A percentile compares a stretch with the other conserved stretches of the same genome.
These are phyloP conservation scores for Agroathelia rolfsii DNA, from an alignment of 1,284 basidiomycete species.

Conservation along the genomic window DNA sequence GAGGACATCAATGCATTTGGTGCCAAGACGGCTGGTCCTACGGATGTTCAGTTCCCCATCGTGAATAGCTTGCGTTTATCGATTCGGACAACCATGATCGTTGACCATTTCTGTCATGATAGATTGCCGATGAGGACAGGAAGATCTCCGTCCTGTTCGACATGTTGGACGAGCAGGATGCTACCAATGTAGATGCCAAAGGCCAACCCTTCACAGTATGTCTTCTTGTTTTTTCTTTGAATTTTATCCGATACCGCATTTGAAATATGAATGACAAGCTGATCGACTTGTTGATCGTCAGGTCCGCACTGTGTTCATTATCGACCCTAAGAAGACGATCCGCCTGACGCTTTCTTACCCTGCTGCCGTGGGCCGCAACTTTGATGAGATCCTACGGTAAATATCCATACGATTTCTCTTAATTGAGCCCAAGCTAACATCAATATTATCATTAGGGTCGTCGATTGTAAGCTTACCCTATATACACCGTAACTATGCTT, in stretches of 20 bases:
- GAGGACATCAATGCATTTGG: conserved; percentile 85
- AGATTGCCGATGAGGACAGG: conserved; percentile 90
- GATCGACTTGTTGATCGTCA: conserved; percentile 27
- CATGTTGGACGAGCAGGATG: conserved; percentile 94
- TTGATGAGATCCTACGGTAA: conserved; percentile 81
- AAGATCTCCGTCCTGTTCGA: conserved; percentile 81
- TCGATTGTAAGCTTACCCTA: conserved; percentile 44
- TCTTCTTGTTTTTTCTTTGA: conserved; percentile 10
- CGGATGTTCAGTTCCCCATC: conserved; percentile 85
- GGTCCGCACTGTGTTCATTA: conserved; percentile 93
- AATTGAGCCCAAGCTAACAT: conserved; percentile 9
- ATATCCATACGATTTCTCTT: conserved; percentile 10
- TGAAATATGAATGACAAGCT: too few species aligned
- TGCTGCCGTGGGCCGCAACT: conserved; percentile 76
- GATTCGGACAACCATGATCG: conserved; percentile 7
- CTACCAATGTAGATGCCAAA: conserved; percentile 90
- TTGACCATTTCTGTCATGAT: too few species aligned
- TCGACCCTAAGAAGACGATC: conserved; percentile 88
- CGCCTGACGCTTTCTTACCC: conserved; percentile 89
- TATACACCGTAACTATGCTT: conserved; percentile 1
- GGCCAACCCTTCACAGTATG: conserved; percentile 76
- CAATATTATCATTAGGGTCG: conserved; percentile 28
- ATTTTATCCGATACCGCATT: conserved; percentile 7
- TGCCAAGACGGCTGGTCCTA: conserved; percentile 45
- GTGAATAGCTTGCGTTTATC: conserved; percentile 30